Base-by-base conservation (phyloP, 805 yeast species). In the Lipomyces kockii region DNA sequence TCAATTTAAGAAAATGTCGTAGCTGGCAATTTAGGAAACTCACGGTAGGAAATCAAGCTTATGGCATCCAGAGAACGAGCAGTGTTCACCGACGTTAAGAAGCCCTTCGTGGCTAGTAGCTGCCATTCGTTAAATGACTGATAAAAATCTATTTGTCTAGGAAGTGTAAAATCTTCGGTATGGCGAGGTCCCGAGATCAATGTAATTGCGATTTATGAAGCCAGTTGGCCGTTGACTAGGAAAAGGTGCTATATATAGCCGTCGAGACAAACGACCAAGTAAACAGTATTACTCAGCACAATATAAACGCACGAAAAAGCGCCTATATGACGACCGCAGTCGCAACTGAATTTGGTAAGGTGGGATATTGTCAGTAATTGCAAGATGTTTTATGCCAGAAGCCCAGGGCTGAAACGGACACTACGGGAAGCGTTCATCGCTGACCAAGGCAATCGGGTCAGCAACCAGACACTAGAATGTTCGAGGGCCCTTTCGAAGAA, bases 21-120 rank as follows among this genome's bases (percentile, higher is more conserved):
- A 43, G 20, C n/a, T 17, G 20, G 25, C 39, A 14, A 39, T 6
- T 14, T 20, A 5, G 25, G 14, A 27, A 2, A 58, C 71, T 29
- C 60, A 68, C 20, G 90, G 90, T 35, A 87, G 77, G 70, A 87
- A 87, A 74, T 87, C 90, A 6, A 86, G 77, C 68, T 79, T 80
- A 58, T 82, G 78, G 74, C 90, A 87, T 20, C 81, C 20, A 3
- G 35, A 35, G 34, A 61, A 77, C 34, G 75, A 72, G 75, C 90
- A 87, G 72, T 86, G 85, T 65, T 82, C 76, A n/a, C 90, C 90
- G 5, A 87, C 82, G 59, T 87, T 84, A 76, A 87, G 78, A 69
- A 86, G 64, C 29, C 76, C 76, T 39, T 73, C 66, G 17, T 69
- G 43, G 7, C 63, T 60, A 27, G 71, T 61, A 6, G 61, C 61